Conservation (phyloP, 176 grass and related monocot genomes). For the Carex pumila region DNA sequence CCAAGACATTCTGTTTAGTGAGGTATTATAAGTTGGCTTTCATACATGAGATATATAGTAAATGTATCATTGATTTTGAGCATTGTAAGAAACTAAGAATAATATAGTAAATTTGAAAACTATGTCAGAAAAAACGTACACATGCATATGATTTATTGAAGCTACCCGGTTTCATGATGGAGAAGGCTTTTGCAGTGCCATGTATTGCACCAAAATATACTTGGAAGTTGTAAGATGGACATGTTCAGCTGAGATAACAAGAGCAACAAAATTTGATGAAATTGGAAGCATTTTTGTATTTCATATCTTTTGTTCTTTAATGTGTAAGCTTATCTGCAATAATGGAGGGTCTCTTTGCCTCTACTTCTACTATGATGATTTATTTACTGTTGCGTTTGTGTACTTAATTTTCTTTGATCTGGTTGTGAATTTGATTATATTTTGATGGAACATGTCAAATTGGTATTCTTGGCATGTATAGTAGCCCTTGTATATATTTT, state of each 20-base stretch:
- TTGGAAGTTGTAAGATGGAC: background rate
- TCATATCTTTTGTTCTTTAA: background rate
- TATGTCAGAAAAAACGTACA: background rate
- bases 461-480: background rate
- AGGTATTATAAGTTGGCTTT: background rate
- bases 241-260: background rate
- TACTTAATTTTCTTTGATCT: background rate
- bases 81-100: background rate
- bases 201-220: background rate
- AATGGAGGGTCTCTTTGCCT: background rate
- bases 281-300: background rate
- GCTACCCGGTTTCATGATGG: background rate
- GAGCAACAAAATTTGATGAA: background rate
- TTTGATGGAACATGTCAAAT: background rate
- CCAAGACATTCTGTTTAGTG: conserved; percentile 2
- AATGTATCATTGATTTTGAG: background rate
- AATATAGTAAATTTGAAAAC: background rate
- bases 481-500: background rate
- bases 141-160: background rate
- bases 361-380: background rate
- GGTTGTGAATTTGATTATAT: background rate
- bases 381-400: background rate
- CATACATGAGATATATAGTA: background rate
- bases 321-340: background rate
- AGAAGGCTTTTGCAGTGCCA: background rate